Evolutionary conservation across 2,329 filamentous ascomycete species (phyloP).

Genomic region (Thielaviopsis ethacetica): DNA sequence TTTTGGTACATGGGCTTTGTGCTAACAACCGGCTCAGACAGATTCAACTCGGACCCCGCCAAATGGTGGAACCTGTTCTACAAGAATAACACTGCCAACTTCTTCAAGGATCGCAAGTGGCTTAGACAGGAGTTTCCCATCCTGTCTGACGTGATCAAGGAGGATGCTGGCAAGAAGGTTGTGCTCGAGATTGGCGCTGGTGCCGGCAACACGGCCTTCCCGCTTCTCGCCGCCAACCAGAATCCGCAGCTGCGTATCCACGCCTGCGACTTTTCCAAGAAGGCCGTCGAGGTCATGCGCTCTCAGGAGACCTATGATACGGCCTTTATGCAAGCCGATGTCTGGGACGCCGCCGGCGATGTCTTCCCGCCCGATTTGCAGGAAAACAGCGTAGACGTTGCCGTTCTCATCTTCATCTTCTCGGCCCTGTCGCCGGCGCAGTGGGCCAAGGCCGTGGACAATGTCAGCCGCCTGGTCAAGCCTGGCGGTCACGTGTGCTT

Average conservation of each 20-base stretch:
- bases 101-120: slow-evolving; percentile 99
- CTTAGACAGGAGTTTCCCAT: slow-evolving; percentile 89
- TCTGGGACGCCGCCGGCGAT: slow-evolving; percentile 75
- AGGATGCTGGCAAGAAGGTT: slow-evolving; percentile 50
- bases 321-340: slow-evolving; percentile 67
- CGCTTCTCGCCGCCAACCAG: slow-evolving; percentile 66
- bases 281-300: slow-evolving; percentile 85
- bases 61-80: slow-evolving; percentile 99
- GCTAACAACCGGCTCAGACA: slow-evolving; percentile 29
- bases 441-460: slow-evolving; percentile 68
- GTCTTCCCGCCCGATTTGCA: slow-evolving; percentile 59
- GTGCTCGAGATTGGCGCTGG: slow-evolving; percentile 88
- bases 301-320: slow-evolving; percentile 51
- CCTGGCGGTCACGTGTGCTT: slow-evolving; percentile 89
- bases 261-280: slow-evolving; percentile 92
- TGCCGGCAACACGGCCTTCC: slow-evolving; percentile 92
- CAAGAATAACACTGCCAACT: slow-evolving; percentile 91
- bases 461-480: slow-evolving; percentile 70
- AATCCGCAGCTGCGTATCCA: slow-evolving; percentile 72
- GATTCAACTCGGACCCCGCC: slow-evolving; percentile 78
- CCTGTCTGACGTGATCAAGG: slow-evolving; percentile 55
- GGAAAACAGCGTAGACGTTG: slow-evolving; percentile 73
- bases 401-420: slow-evolving; percentile 94
- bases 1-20: slow-evolving; percentile 4
- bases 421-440: slow-evolving; percentile 73